A percentile compares a stretch with the other conserved stretches of the same genome.
Conservation (phyloP, 768 basidiomycete species). For the Rhizopogon rudus region DNA sequence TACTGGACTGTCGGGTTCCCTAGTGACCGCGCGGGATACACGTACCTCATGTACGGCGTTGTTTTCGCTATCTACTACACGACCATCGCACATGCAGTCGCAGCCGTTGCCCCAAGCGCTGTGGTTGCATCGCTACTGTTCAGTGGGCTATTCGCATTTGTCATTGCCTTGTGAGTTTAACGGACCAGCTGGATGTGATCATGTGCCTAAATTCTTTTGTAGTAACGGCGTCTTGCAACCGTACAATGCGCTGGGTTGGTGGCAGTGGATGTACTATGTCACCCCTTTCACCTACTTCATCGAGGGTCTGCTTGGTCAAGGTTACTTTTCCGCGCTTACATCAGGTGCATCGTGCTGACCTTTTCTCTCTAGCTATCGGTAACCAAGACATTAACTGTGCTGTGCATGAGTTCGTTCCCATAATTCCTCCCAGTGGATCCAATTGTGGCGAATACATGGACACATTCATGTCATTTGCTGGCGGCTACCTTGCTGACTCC, state of each 20-base stretch:
- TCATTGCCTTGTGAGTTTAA: constrained; percentile 48
- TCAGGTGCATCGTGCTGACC: background rate
- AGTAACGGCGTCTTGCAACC: constrained; percentile 68
- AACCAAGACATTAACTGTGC: constrained; percentile 49
- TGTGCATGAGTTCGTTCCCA: constrained; percentile 51
- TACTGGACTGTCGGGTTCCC: constrained; percentile 66
- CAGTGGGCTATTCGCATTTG: constrained; percentile 56
- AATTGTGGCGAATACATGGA: constrained; percentile 43
- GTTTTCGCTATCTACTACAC: constrained; percentile 60
- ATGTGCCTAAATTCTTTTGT: background rate
- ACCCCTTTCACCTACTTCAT: constrained; percentile 56
- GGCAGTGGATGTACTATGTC: constrained; percentile 64
- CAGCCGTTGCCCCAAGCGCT: constrained; percentile 54
- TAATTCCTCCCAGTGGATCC: constrained; percentile 43
- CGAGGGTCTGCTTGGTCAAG: constrained; percentile 39
- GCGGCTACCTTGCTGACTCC: constrained; percentile 45
- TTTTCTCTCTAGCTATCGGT: constrained; percentile 41
- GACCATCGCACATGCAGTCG: constrained; percentile 55
- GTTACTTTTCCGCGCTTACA: constrained; percentile 28
- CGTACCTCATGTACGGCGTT: constrained; percentile 48
- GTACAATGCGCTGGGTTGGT: constrained; percentile 56
- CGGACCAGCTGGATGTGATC: background rate
- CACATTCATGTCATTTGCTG: constrained; percentile 33
- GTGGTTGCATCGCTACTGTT: constrained; percentile 58
- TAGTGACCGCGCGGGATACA: constrained; percentile 50